A percentile compares a stretch with the other conserved stretches of the same genome.
These are phyloP conservation scores for Furcasterigmium furcatum DNA, from an alignment of 2,329 filamentous ascomycete species.

Conservation along the genomic window DNA sequence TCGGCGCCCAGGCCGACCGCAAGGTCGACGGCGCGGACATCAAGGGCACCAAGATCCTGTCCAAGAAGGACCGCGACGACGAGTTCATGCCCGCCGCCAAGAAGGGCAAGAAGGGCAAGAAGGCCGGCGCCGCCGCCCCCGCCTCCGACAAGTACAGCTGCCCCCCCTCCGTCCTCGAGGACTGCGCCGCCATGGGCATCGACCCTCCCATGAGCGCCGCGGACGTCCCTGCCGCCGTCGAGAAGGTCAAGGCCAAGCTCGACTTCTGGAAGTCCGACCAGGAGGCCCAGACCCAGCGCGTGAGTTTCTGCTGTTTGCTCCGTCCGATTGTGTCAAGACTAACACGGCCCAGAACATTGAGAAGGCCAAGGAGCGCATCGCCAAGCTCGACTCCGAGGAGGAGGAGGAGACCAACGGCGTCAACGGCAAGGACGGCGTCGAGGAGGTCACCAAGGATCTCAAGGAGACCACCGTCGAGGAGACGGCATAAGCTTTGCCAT, in stretches of 20 bases:
- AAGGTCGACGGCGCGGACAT: constrained; percentile 81
- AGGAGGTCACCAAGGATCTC: constrained; percentile 48
- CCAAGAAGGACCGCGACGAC: constrained; percentile 86
- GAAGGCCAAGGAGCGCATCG: constrained; percentile 94
- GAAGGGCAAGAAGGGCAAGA: constrained; percentile 88
- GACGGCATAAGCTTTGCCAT: constrained; percentile 34
- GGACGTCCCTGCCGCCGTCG: constrained; percentile 74
- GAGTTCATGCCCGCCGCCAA: constrained; percentile 78
- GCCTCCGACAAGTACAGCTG: constrained; percentile 67
- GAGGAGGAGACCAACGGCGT: constrained; percentile 41
- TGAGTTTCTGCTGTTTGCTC: constrained; percentile 44
- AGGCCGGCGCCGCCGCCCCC: constrained; percentile 51
- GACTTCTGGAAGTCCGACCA: constrained; percentile 90
- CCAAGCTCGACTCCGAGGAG: constrained; percentile 73
- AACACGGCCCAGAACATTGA: constrained; percentile 72
- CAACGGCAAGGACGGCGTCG: constrained; percentile 47
- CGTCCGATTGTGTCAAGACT: neutral
- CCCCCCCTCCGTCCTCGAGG: constrained; percentile 87
- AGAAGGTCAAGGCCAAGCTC: constrained; percentile 92
- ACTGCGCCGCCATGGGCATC: constrained; percentile 79
- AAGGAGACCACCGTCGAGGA: constrained; percentile 51
- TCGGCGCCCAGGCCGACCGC: constrained; percentile 75
- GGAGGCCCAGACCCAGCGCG: constrained; percentile 83
- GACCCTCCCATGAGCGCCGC: constrained; percentile 83
- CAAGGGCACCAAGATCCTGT: constrained; percentile 79